Percentiles rank a stretch among this genome's conserved stretches.
Evolutionary conservation across 2,329 filamentous ascomycete genomes (phyloP).

Genomic region (Rhinocladiella mackenziei): DNA sequence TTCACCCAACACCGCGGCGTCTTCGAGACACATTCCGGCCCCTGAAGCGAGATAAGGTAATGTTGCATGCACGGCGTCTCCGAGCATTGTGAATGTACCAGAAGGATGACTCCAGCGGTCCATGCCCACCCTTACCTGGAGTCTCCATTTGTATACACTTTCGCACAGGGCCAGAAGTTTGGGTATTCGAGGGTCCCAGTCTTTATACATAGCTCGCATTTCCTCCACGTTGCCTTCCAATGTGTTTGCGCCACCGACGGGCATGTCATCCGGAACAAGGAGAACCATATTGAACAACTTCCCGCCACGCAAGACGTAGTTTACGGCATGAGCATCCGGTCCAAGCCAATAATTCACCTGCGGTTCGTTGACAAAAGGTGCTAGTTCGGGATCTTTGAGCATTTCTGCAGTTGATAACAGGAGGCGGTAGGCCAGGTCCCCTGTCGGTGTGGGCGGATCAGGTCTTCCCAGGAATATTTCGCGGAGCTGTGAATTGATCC

Average conservation of each 20-base stretch:
- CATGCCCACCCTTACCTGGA: conserved; percentile 39
- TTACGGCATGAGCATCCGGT: conserved; percentile 43
- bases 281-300: conserved; percentile 44
- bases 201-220: conserved; percentile 31
- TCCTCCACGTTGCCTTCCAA: conserved; percentile 36
- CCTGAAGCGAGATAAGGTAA: conserved; percentile 37
- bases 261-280: conserved; percentile 45
- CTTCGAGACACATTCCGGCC: conserved; percentile 34
- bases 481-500: conserved; percentile 30
- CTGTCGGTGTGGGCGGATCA: conserved; percentile 34
- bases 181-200: conserved; percentile 34
- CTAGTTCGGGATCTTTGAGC: conserved; percentile 46
- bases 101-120: conserved; percentile 21
- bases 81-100: conserved; percentile 35
- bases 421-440: conserved; percentile 40
- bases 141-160: conserved; percentile 30
- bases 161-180: conserved; percentile 27
- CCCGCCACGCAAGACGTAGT: conserved; percentile 42
- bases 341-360: conserved; percentile 56
- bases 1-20: conserved; percentile 34
- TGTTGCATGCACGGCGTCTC: conserved; percentile 46
- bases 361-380: conserved; percentile 45
- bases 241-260: conserved; percentile 23
- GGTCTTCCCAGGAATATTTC: conserved; percentile 25
- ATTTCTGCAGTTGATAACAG: conserved; percentile 41